phyloP scores from a whole-genome alignment of 2,329 filamentous ascomycete species.

The Clonostachys solani region DNA sequence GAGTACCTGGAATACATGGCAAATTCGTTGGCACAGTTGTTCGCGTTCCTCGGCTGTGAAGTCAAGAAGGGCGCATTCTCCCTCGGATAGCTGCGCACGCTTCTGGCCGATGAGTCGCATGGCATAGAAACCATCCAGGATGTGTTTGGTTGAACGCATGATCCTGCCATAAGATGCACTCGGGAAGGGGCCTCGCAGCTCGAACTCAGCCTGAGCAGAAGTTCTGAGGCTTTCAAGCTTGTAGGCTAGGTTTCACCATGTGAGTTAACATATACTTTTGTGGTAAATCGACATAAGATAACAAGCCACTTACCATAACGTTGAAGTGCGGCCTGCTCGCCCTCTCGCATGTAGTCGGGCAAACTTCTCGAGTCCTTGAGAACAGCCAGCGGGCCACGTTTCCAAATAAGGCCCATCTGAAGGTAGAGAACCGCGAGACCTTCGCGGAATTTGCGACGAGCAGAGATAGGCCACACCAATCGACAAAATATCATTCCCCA shows the following conservation, averaged over 20 bases:
- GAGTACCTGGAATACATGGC: slow-evolving; percentile 81
- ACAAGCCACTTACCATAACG: slow-evolving; percentile 50
- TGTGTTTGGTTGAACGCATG: slow-evolving; percentile 73
- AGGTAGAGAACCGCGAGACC: slow-evolving; percentile 89
- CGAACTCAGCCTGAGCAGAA: slow-evolving; percentile 80
- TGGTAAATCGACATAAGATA: neutral
- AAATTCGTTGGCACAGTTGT: slow-evolving; percentile 82
- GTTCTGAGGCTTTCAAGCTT: slow-evolving; percentile 70
- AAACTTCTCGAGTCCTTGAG: slow-evolving; percentile 57
- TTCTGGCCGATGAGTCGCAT: slow-evolving; percentile 92
- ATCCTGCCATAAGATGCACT: slow-evolving; percentile 68
- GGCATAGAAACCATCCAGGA: slow-evolving; percentile 91
- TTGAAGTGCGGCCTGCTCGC: slow-evolving; percentile 83
- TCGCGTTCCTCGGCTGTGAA: slow-evolving; percentile 77
- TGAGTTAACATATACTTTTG: slow-evolving; percentile 2
- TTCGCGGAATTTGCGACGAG: slow-evolving; percentile 81
- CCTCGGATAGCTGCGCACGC: slow-evolving; percentile 68
- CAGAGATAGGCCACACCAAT: slow-evolving; percentile 90
- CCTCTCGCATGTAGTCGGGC: slow-evolving; percentile 76
- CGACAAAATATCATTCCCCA: slow-evolving; percentile 92
- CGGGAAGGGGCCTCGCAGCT: slow-evolving; percentile 84
- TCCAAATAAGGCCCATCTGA: slow-evolving; percentile 95
- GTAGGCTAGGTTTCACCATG: slow-evolving; percentile 32
- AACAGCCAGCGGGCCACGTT: slow-evolving; percentile 78
- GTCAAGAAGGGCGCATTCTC: slow-evolving; percentile 75